Percentiles rank a stretch among this genome's conserved stretches.
phyloP scores from a whole-genome alignment of 2,329 filamentous ascomycete species.

The Trichoderma koningiopsis region DNA sequence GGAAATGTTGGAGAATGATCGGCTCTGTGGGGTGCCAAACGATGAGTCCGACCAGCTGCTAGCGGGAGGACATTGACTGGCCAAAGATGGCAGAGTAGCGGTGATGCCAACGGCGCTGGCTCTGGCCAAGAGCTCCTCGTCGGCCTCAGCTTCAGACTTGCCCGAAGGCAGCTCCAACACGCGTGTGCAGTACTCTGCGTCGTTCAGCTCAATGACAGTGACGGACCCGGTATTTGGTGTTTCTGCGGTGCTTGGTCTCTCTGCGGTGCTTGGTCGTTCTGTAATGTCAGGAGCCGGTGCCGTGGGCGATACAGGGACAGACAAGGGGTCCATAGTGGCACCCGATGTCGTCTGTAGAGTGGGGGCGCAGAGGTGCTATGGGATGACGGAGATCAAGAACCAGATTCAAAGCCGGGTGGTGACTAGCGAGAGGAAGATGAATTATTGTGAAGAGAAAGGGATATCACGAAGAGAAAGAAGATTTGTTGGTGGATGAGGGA shows the following conservation, averaged over 20 bases:
- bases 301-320: constrained; percentile 10
- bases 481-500: background rate
- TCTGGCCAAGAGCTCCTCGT: constrained; percentile 41
- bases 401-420: background rate
- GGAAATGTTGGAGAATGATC: constrained; percentile 49
- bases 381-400: background rate
- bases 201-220: constrained; percentile 43
- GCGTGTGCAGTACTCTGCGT: constrained; percentile 43
- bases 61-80: constrained; percentile 43
- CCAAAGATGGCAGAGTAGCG: constrained; percentile 31
- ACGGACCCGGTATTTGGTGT: background rate
- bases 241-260: background rate
- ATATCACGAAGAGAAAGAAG: background rate
- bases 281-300: background rate
- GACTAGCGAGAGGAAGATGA: background rate
- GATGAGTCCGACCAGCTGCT: constrained; percentile 48
- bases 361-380: background rate
- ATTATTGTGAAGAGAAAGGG: background rate
- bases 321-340: constrained; percentile 17
- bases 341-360: background rate
- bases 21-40: constrained; percentile 45
- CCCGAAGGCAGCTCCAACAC: constrained; percentile 43
- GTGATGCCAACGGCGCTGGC: constrained; percentile 43
- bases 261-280: background rate
- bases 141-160: constrained; percentile 44